Percentiles rank a stretch among this genome's conserved stretches.
These are phyloP conservation scores for Cladosporium sp. DNA, from an alignment of 2,329 filamentous ascomycete genomes.

Conservation along the genomic window DNA sequence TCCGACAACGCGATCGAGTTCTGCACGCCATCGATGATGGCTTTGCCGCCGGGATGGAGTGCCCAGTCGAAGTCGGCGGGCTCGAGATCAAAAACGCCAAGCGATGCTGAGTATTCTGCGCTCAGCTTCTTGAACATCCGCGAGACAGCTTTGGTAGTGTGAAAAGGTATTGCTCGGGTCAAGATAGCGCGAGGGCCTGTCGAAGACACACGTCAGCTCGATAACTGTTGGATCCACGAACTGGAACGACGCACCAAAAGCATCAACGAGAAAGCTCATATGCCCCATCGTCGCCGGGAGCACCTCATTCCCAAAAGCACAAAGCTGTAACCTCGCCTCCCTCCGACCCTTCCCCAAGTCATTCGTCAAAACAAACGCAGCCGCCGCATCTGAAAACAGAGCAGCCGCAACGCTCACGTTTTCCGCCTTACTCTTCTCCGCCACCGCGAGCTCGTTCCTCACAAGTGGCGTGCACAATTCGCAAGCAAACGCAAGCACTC, in stretches of 20 bases:
- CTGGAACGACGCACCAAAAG: neutral
- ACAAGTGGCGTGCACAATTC: conserved; percentile 53
- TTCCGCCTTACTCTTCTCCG: conserved; percentile 52
- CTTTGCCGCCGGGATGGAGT: conserved; percentile 65
- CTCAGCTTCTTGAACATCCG: conserved; percentile 10
- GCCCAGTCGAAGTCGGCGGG: conserved; percentile 63
- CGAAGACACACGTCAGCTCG: neutral
- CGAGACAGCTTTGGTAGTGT: conserved; percentile 1
- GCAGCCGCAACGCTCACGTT: conserved; percentile 62
- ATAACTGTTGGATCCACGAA: too few relatives aligned
- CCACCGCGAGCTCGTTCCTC: conserved; percentile 53
- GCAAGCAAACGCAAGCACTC: conserved; percentile 61
- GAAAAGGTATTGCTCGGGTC: conserved; percentile 23
- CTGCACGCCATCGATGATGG: conserved; percentile 63
- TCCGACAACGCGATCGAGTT: conserved; percentile 53
- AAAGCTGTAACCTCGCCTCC: conserved; percentile 30
- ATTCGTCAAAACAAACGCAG: conserved; percentile 62
- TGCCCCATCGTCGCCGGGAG: neutral
- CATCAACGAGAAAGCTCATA: neutral
- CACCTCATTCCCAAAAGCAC: conserved; percentile 62
- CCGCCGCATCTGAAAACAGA: conserved; percentile 69
- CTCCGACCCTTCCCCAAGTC: conserved; percentile 45
- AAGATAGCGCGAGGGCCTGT: conserved; percentile 13
- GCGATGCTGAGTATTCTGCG: neutral
- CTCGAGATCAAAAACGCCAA: neutral